These are phyloP conservation scores for Clarireedia homoeocarpa DNA, from an alignment of 2,329 filamentous ascomycete species.

Conservation along the genomic window DNA sequence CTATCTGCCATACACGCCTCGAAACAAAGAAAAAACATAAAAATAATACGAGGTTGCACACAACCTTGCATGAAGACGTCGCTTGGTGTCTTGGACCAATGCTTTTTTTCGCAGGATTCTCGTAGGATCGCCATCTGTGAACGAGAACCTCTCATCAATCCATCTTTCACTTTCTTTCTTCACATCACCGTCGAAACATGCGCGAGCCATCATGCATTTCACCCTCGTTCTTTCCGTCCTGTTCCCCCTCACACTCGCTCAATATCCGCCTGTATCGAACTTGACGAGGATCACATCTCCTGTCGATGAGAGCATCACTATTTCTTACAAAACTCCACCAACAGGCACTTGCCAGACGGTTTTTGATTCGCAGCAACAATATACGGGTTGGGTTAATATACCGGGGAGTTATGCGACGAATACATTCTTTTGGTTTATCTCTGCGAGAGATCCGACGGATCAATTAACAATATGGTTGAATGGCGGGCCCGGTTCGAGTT, in stretches of 20 bases:
- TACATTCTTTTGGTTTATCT: constrained; percentile 42
- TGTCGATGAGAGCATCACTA: constrained; percentile 53
- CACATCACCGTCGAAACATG: constrained; percentile 19
- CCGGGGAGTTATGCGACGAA: constrained; percentile 46
- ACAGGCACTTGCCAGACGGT: constrained; percentile 56
- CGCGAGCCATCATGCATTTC: constrained; percentile 24
- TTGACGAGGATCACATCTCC: constrained; percentile 53
- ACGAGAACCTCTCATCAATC: neutral
- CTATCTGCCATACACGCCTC: neutral
- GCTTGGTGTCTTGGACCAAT: neutral
- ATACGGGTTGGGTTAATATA: constrained; percentile 60
- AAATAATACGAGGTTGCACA: neutral
- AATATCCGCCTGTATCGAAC: constrained; percentile 34
- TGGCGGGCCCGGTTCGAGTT: constrained; percentile 58
- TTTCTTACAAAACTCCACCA: constrained; percentile 58
- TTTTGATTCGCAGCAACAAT: constrained; percentile 59
- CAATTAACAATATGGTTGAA: constrained; percentile 58
- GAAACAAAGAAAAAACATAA: neutral
- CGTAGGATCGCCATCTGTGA: neutral
- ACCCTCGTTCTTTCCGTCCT: constrained; percentile 17
- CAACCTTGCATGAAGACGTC: neutral
- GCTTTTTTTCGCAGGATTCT: neutral
- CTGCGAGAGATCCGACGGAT: constrained; percentile 37
- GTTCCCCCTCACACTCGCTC: constrained; percentile 22
- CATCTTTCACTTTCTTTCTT: constrained; percentile 4